Conservation (phyloP, 169 alveolate species). For the Blepharisma undulans region DNA sequence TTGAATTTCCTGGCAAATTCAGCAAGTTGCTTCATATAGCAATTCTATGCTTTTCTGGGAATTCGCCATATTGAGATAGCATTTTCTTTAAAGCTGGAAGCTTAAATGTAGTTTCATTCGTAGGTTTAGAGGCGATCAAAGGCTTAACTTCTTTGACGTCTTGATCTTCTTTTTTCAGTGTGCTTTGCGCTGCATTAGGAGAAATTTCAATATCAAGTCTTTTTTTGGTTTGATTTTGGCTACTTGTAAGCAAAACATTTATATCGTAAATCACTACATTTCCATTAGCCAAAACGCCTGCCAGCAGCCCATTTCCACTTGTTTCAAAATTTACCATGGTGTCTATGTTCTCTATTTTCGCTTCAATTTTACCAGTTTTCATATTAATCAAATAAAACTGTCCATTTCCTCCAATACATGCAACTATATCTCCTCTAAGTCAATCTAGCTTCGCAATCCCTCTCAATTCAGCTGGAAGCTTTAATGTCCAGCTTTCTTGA, state of each 20-base stretch:
- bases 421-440: background rate
- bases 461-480: background rate
- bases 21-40: conserved; percentile 47
- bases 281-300: background rate
- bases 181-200: background rate
- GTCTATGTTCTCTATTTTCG: background rate
- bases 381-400: background rate
- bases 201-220: background rate
- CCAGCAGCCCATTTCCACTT: background rate
- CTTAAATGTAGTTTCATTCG: background rate
- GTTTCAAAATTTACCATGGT: background rate
- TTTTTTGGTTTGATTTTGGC: background rate
- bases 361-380: background rate
- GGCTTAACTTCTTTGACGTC: background rate
- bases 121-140: background rate
- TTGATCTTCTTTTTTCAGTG: background rate
- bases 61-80: conserved; percentile 56
- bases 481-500: background rate
- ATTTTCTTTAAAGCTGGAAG: conserved; percentile 36
- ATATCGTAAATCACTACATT: background rate
- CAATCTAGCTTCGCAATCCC: background rate
- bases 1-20: conserved; percentile 46
- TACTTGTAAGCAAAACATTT: background rate
- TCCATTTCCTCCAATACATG: conserved; percentile 9
- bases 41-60: conserved; percentile 58